These are phyloP conservation scores for Notholithocarpus densiflorus DNA, from an alignment of 306 rosid species.

Conservation along the genomic window DNA sequence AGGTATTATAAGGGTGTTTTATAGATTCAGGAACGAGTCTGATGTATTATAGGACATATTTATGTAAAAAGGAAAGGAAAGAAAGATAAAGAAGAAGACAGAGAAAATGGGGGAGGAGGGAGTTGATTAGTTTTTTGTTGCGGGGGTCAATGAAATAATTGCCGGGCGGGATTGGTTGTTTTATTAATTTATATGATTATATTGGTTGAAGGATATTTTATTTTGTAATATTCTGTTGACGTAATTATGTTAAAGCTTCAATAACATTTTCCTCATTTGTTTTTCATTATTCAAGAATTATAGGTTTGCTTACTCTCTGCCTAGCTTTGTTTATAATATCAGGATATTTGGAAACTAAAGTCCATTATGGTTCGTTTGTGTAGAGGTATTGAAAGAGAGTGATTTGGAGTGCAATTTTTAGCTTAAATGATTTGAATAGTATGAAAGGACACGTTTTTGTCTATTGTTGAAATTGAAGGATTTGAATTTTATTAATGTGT, in stretches of 20 bases:
- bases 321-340: too few species aligned
- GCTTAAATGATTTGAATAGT: too few species aligned
- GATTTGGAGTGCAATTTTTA: too few species aligned
- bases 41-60: slow-evolving; percentile 27
- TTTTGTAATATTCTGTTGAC: slow-evolving; percentile 33
- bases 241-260: slow-evolving; percentile 19
- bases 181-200: slow-evolving; percentile 17
- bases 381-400: too few species aligned
- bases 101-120: neutral
- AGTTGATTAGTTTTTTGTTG: slow-evolving; percentile 22
- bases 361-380: too few species aligned
- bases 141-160: slow-evolving; percentile 25
- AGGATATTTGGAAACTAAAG: too few species aligned
- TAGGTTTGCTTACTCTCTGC: too few species aligned
- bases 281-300: too few species aligned
- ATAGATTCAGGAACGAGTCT: slow-evolving; percentile 6
- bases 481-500: too few species aligned
- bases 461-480: too few species aligned
- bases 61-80: neutral
- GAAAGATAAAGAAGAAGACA: slow-evolving; percentile 11
- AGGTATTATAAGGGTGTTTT: slow-evolving; percentile 25
- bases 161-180: slow-evolving; percentile 17
- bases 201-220: slow-evolving; percentile 18
- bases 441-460: too few species aligned
- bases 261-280: neutral